A percentile compares a stretch with the other conserved stretches of the same genome.
These are phyloP conservation scores for Colletotrichum godetiae DNA, from an alignment of 2,329 filamentous ascomycete genomes.

Conservation along the genomic window DNA sequence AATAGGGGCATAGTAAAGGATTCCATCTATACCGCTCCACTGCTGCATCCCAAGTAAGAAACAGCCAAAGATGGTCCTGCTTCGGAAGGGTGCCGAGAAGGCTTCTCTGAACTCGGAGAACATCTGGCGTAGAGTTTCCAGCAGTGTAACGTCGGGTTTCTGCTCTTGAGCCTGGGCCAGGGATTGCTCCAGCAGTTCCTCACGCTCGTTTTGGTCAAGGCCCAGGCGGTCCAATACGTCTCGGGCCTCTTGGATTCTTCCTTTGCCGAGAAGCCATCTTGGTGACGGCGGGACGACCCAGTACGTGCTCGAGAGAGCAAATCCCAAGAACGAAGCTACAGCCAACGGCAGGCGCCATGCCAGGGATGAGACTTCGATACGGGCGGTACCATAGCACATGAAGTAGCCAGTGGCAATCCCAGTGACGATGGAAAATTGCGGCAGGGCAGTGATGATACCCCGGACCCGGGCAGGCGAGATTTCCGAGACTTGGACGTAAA, in stretches of 20 bases:
- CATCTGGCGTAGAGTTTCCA: conserved; percentile 42
- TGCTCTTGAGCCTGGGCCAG: conserved; percentile 36
- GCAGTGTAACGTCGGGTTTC: conserved; percentile 43
- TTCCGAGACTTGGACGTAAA: conserved; percentile 67
- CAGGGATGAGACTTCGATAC: conserved; percentile 54
- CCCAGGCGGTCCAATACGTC: conserved; percentile 52
- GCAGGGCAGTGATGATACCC: conserved; percentile 62
- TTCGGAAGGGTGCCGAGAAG: conserved; percentile 47
- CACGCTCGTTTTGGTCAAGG: conserved; percentile 55
- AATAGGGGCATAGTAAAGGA: conserved; percentile 71
- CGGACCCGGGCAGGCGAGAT: conserved; percentile 64
- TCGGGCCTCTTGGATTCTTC: conserved; percentile 56
- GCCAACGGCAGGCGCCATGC: conserved; percentile 68
- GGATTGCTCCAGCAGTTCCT: conserved; percentile 46
- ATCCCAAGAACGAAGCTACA: conserved; percentile 48
- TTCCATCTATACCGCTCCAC: conserved; percentile 69
- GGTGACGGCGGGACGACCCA: conserved; percentile 62
- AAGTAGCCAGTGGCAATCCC: conserved; percentile 69
- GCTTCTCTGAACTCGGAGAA: conserved; percentile 43
- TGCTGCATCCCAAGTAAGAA: conserved; percentile 71
- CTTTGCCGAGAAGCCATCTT: conserved; percentile 63
- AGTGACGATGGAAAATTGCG: conserved; percentile 63
- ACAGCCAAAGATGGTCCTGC: conserved; percentile 61
- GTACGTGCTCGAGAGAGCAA: conserved; percentile 43
- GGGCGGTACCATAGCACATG: conserved; percentile 67